phyloP scores from a whole-genome alignment of 345 rosid species.

The Brassica rapa region DNA sequence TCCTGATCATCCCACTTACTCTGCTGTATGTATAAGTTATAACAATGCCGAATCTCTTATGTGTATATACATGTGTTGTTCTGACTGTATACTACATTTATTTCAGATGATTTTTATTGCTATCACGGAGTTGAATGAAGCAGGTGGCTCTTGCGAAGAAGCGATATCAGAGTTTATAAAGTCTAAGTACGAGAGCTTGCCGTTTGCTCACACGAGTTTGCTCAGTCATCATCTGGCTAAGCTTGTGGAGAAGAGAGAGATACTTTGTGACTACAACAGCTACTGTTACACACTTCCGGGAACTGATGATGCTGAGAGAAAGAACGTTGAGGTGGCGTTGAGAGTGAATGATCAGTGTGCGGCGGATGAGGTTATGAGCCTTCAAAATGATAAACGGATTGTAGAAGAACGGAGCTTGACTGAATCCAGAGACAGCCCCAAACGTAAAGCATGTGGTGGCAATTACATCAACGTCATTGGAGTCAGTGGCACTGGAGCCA shows the following conservation, averaged over 20 bases:
- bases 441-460: constrained; percentile 13
- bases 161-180: constrained; percentile 36
- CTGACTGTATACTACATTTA: background rate
- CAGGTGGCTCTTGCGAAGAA: constrained; percentile 44
- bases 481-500: background rate
- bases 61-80: background rate
- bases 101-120: constrained; percentile 47
- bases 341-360: background rate
- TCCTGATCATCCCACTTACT: constrained; percentile 45
- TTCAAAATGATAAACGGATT: background rate
- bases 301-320: constrained; percentile 4
- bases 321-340: background rate
- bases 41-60: background rate
- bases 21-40: constrained; percentile 31
- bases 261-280: constrained; percentile 31
- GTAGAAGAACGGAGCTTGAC: constrained; percentile 28
- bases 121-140: constrained; percentile 41
- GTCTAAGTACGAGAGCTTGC: constrained; percentile 34
- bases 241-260: constrained; percentile 42
- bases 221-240: constrained; percentile 44
- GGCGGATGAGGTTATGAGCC: constrained; percentile 11
- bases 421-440: background rate
- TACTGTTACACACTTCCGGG: constrained; percentile 39
- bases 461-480: background rate
- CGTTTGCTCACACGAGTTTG: constrained; percentile 47